Conservation (phyloP, 345 rosid species). For the Tarenaya hassleriana region DNA sequence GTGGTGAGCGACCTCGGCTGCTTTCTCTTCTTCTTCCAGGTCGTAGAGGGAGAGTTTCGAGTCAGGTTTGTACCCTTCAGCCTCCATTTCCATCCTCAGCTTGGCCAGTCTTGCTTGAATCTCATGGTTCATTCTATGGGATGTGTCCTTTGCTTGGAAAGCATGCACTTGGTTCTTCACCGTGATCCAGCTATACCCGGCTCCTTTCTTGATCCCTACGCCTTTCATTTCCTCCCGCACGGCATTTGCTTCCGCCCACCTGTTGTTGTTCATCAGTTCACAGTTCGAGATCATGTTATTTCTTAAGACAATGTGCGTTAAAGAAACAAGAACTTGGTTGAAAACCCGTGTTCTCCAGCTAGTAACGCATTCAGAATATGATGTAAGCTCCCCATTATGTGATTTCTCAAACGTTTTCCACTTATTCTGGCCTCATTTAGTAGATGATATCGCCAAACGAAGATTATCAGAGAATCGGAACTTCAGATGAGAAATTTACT, state of each 20-base stretch:
- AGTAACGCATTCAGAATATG: too few species aligned
- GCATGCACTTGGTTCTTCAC: constrained; percentile 56
- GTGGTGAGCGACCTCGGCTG: constrained; percentile 61
- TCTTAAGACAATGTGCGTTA: background rate
- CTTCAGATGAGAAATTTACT: background rate
- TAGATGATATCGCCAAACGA: too few species aligned
- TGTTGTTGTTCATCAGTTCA: constrained; percentile 16
- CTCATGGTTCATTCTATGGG: constrained; percentile 53
- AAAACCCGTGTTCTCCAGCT: too few species aligned
- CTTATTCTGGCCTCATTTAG: too few species aligned
- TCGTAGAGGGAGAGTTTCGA: constrained; percentile 55
- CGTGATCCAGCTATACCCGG: constrained; percentile 81
- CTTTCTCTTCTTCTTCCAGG: constrained; percentile 83
- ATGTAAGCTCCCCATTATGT: too few species aligned
- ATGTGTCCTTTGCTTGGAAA: constrained; percentile 81
- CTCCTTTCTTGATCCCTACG: constrained; percentile 67
- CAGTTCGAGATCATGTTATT: background rate
- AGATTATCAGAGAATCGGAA: too few species aligned
- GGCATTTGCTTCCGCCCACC: constrained; percentile 77
- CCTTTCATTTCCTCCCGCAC: constrained; percentile 66
- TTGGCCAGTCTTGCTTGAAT: constrained; percentile 49
- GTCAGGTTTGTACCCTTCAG: constrained; percentile 59
- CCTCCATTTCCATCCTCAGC: constrained; percentile 51
- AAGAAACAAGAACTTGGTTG: too few species aligned
- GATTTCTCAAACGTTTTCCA: too few species aligned